A percentile compares a stretch with the other conserved stretches of the same genome.
phyloP scores from a whole-genome alignment of 1,139 yeast species.

The Taphrina deformans region DNA sequence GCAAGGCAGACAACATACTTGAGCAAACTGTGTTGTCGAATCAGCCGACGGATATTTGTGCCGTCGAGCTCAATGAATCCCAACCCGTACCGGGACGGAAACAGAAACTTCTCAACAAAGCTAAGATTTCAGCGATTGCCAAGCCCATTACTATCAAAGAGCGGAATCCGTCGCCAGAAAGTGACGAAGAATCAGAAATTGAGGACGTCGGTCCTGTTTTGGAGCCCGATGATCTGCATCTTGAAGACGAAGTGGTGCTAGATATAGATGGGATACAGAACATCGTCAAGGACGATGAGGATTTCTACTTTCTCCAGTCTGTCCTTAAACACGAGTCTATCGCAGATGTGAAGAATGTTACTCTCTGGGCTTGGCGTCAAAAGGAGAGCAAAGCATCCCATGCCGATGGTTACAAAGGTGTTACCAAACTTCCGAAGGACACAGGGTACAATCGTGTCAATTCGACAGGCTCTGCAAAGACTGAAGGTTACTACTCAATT shows the following conservation, averaged over 20 bases:
- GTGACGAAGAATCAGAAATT: neutral
- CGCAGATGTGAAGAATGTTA: constrained; percentile 49
- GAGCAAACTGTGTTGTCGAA: neutral
- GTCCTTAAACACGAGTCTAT: constrained; percentile 46
- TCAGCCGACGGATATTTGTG: neutral
- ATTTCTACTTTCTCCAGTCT: constrained; percentile 56
- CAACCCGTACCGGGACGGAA: neutral
- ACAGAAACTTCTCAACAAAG: neutral
- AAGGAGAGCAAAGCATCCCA: constrained; percentile 46
- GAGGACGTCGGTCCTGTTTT: neutral
- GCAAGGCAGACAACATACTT: neutral
- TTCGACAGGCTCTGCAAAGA: constrained; percentile 63
- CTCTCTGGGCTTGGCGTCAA: constrained; percentile 71
- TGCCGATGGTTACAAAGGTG: constrained; percentile 37
- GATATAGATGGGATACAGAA: constrained; percentile 58
- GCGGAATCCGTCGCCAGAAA: neutral
- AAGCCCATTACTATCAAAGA: neutral
- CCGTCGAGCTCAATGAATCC: neutral
- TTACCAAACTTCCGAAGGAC: constrained; percentile 37
- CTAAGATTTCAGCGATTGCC: neutral
- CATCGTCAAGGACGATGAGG: constrained; percentile 72
- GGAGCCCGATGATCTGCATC: neutral
- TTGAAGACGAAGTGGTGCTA: constrained; percentile 43
- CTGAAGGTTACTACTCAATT: constrained; percentile 73
- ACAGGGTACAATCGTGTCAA: constrained; percentile 51